Evolutionary conservation across 179 eudicot genomes (phyloP), one percentile per base, ranked within the genome.

Genomic region (Beta corolliflora): DNA sequence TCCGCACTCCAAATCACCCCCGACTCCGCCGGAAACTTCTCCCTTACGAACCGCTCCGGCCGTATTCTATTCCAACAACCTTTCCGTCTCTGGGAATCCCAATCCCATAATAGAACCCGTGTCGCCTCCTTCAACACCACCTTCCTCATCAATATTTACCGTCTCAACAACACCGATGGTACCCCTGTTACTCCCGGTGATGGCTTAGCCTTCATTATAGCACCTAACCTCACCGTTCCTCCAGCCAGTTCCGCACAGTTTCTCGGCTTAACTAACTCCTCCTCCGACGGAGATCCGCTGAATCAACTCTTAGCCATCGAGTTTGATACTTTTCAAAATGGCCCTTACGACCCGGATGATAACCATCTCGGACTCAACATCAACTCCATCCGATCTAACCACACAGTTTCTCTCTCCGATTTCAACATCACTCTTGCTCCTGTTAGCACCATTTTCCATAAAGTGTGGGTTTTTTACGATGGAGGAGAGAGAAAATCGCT

Each of bases 271-370:
- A 91, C 97, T 0, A 94, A 94, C 79, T 63, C 88, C 3, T 56
- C 89, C 16, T 61, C 88, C 1, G 92, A 94, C 15, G 89, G 93
- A 0, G 23, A 71, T 50, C 0, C 86, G 1, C 0, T 21, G 1
- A 96, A 96, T 81, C 75, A 66, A 1, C 12, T 96, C 25, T 78
- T 96, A 23, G 98, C 99, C 0, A 80, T 96, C 19, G 99, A 96
- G 82, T 84, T 96, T 41, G 99, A 96, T 54, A 92, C 99, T 0
- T 68, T 73, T 61, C 83, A 89, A 60, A 86, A 91, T 50, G 81
- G 78, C 1, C 70, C 44, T 0, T 91, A 84, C 78, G 99, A 96
- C 67, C 92, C 89, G 45, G 94, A 91, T 52, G 78, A 65, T 13
- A 93, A 93, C 70, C 97, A 95, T 44, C 55, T 96, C 10, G 97